A percentile compares a stretch with the other conserved stretches of the same genome.
phyloP scores from a whole-genome alignment of 441 rosid species.

The Gossypium davidsonii region DNA sequence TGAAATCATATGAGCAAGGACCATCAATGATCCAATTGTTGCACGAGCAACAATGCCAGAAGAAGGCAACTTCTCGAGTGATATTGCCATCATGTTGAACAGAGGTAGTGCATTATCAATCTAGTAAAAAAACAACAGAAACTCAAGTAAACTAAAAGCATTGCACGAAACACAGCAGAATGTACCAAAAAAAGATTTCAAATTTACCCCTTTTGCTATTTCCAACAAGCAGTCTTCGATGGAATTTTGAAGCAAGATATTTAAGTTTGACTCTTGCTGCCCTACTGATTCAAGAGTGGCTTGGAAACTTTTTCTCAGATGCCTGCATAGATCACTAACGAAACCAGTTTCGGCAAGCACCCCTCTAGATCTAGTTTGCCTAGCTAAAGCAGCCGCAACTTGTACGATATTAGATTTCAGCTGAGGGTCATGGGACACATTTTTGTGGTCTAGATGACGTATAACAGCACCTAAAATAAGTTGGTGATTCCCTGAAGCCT shows the following conservation, averaged over 20 bases:
- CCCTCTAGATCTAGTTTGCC: conserved; percentile 63
- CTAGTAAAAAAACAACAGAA: conserved; percentile 25
- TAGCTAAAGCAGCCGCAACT: conserved; percentile 72
- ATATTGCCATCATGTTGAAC: conserved; percentile 75
- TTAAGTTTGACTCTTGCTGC: conserved; percentile 60
- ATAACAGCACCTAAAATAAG: conserved; percentile 68
- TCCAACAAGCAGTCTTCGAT: conserved; percentile 91
- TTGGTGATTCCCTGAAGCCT: conserved; percentile 77
- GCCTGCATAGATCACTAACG: conserved; percentile 86
- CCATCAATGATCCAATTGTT: conserved; percentile 65
- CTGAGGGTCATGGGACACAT: conserved; percentile 67
- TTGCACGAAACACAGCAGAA: conserved; percentile 8
- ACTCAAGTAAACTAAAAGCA: conserved; percentile 16
- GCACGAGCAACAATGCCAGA: conserved; percentile 71
- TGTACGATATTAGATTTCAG: conserved; percentile 62
- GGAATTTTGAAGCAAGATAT: conserved; percentile 68
- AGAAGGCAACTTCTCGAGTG: conserved; percentile 78
- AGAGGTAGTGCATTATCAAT: conserved; percentile 60
- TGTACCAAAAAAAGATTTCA: conserved; percentile 2
- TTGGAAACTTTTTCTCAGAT: conserved; percentile 88
- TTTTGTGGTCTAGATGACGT: conserved; percentile 90
- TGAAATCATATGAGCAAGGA: conserved; percentile 81
- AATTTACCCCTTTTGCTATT: conserved; percentile 76
- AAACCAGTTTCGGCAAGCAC: conserved; percentile 66
- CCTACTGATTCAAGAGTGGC: conserved; percentile 61